Evolutionary conservation across 1,284 basidiomycete genomes (phyloP).

Genomic region (Cryptococcus sp.): DNA sequence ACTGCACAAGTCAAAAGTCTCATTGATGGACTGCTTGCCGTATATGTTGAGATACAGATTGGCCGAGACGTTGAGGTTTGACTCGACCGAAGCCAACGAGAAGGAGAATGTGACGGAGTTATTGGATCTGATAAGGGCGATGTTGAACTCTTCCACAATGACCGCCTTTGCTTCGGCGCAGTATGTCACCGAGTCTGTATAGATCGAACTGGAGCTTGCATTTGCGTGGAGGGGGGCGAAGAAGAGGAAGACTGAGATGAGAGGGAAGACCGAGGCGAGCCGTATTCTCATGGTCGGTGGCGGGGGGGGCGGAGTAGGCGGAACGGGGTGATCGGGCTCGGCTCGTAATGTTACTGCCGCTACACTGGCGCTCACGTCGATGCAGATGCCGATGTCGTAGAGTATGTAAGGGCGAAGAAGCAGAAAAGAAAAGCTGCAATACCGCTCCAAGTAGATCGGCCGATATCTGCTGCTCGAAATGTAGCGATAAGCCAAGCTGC

Average conservation of each 20-base stretch:
- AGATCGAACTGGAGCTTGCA: constrained; percentile 24
- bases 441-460: too few relatives aligned
- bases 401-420: too few relatives aligned
- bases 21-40: constrained; percentile 72
- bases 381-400: too few relatives aligned
- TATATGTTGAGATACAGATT: constrained; percentile 79
- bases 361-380: too few relatives aligned
- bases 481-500: too few relatives aligned
- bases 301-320: background rate
- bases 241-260: constrained; percentile 1
- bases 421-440: too few relatives aligned
- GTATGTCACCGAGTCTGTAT: constrained; percentile 81
- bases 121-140: constrained; percentile 71
- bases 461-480: too few relatives aligned
- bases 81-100: constrained; percentile 52
- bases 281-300: constrained; percentile 5
- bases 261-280: background rate
- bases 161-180: constrained; percentile 77
- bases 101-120: constrained; percentile 41
- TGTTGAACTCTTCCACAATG: constrained; percentile 76
- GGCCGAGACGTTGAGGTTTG: constrained; percentile 74
- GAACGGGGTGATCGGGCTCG: background rate
- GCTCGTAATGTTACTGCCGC: background rate
- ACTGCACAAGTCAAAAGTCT: constrained; percentile 70
- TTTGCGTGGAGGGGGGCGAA: constrained; percentile 8